A percentile compares a stretch with the other conserved stretches of the same genome.
phyloP scores from a whole-genome alignment of 495 filamentous ascomycete species.

The Aspergillus asperescens region DNA sequence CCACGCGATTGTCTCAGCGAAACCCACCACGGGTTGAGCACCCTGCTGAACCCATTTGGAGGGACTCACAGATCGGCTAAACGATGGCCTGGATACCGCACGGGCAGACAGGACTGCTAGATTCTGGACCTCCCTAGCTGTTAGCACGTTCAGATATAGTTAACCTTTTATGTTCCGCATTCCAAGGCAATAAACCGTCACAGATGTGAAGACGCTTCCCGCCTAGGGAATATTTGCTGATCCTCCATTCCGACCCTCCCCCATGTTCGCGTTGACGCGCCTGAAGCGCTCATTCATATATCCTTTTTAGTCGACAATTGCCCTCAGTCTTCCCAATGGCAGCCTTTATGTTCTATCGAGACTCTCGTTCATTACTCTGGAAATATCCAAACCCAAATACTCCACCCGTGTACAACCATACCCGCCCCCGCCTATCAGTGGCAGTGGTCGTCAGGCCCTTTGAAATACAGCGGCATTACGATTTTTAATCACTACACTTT shows the following conservation, averaged over 20 bases:
- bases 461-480: slow-evolving; percentile 11
- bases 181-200: not conserved
- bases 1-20: not conserved
- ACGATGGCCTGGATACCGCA: not conserved
- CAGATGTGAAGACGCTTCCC: slow-evolving; percentile 3
- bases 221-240: slow-evolving; percentile 2
- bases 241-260: slow-evolving; percentile 18
- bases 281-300: not conserved
- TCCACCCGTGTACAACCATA: not conserved
- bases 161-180: not conserved
- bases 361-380: not conserved
- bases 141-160: too few relatives aligned
- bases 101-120: not conserved
- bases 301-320: slow-evolving; percentile 6
- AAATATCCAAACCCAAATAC: too few relatives aligned
- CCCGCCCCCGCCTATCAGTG: not conserved
- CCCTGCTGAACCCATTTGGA: not conserved
- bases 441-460: not conserved
- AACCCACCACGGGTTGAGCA: not conserved
- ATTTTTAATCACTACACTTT: not conserved
- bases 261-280: slow-evolving; percentile 19
- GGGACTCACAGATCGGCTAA: not conserved
- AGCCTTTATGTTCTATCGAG: not conserved
- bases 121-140: not conserved
- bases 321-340: not conserved